Evolutionary conservation across 1,284 basidiomycete species (phyloP).

Genomic region (Macrocybe sp.): DNA sequence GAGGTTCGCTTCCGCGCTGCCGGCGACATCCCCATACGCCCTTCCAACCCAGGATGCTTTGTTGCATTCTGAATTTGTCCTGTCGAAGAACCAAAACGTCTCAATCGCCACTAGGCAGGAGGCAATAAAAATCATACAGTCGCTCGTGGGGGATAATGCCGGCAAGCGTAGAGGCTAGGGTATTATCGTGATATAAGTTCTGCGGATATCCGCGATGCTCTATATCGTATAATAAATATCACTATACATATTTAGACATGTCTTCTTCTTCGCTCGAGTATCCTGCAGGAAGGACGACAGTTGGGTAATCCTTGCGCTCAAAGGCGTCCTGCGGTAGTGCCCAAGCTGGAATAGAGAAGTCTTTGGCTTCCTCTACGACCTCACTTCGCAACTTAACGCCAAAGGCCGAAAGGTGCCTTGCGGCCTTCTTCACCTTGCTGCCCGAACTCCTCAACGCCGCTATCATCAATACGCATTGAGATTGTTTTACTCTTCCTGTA

Average conservation of each 20-base stretch:
- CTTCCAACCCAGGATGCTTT: slow-evolving; percentile 30
- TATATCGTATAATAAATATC: too few relatives aligned
- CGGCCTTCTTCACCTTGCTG: slow-evolving; percentile 43
- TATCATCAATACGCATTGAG: slow-evolving; percentile 34
- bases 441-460: slow-evolving; percentile 45
- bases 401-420: slow-evolving; percentile 51
- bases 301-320: too few relatives aligned
- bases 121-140: slow-evolving; percentile 25
- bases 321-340: neutral
- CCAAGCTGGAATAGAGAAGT: slow-evolving; percentile 27
- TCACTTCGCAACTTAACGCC: slow-evolving; percentile 33
- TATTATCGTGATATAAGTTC: too few relatives aligned
- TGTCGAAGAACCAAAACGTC: slow-evolving; percentile 40
- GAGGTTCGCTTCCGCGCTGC: slow-evolving; percentile 20
- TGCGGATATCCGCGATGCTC: too few relatives aligned
- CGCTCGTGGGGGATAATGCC: too few relatives aligned
- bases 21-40: slow-evolving; percentile 18
- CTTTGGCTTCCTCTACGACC: slow-evolving; percentile 17
- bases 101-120: slow-evolving; percentile 26
- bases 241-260: too few relatives aligned
- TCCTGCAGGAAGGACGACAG: too few relatives aligned
- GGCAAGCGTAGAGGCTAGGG: too few relatives aligned
- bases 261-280: too few relatives aligned
- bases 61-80: slow-evolving; percentile 34
- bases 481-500: slow-evolving; percentile 23